These are phyloP conservation scores for Seiridium unicorne DNA, from an alignment of 2,329 filamentous ascomycete species.

Conservation along the genomic window DNA sequence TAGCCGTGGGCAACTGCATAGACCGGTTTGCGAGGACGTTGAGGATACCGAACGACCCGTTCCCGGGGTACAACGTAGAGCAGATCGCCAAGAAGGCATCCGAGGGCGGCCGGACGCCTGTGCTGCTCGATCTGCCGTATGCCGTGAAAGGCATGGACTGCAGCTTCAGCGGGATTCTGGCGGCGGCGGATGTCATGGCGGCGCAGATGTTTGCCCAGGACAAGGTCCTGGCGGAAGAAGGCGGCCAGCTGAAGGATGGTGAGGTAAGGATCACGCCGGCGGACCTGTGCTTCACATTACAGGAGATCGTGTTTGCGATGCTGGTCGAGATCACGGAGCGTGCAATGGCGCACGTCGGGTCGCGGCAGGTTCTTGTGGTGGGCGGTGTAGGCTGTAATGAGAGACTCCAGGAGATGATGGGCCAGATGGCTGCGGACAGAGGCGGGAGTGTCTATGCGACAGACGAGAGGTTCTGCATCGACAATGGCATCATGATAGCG, in stretches of 20 bases:
- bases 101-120: constrained; percentile 45
- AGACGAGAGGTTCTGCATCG: constrained; percentile 96
- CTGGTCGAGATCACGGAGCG: constrained; percentile 97
- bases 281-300: constrained; percentile 90
- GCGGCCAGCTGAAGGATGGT: constrained; percentile 34
- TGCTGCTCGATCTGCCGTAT: constrained; percentile 84
- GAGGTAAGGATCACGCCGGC: constrained; percentile 67
- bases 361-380: constrained; percentile 86
- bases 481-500: constrained; percentile 99
- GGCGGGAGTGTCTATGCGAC: constrained; percentile 92
- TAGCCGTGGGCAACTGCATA: constrained; percentile 95
- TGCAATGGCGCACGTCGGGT: constrained; percentile 96
- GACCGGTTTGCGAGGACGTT: constrained; percentile 93
- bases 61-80: constrained; percentile 97
- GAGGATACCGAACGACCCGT: constrained; percentile 90
- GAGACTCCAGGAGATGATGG: constrained; percentile 97
- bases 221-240: constrained; percentile 27
- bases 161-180: constrained; percentile 90
- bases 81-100: constrained; percentile 71
- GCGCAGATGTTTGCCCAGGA: constrained; percentile 55
- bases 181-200: constrained; percentile 77
- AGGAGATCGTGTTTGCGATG: constrained; percentile 97
- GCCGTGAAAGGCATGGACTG: constrained; percentile 99
- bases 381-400: constrained; percentile 96
- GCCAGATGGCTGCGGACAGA: constrained; percentile 83